phyloP scores from a whole-genome alignment of 2,329 filamentous ascomycete species.

The Ustulina deusta region DNA sequence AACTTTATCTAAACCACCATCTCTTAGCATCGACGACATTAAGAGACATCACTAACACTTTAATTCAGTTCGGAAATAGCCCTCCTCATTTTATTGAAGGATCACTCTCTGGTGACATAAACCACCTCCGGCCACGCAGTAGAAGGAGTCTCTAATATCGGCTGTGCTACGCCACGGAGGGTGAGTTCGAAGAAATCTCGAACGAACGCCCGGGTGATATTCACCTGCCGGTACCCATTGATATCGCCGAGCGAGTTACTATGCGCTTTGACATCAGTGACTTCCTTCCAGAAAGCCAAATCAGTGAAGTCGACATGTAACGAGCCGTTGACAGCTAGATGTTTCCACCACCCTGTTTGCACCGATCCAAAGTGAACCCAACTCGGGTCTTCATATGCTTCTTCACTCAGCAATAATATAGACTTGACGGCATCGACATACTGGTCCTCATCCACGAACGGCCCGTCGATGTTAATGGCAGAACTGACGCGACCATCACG shows the following conservation, averaged over 20 bases:
- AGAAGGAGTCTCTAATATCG: conserved; percentile 24
- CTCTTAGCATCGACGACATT: no score
- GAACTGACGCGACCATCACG: conserved; percentile 33
- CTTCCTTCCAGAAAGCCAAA: conserved; percentile 37
- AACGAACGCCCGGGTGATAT: conserved; percentile 16
- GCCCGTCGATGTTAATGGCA: conserved; percentile 44
- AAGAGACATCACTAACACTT: no score
- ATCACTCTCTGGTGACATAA: conserved; percentile 6
- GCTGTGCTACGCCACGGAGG: not conserved
- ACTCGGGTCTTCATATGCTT: conserved; percentile 2
- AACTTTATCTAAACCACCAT: no score
- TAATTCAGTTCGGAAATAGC: not conserved
- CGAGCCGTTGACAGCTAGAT: conserved; percentile 32
- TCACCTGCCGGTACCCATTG: conserved; percentile 22
- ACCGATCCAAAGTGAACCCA: conserved; percentile 35
- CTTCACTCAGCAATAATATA: conserved; percentile 35
- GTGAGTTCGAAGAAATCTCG: conserved; percentile 29
- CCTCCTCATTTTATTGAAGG: not conserved
- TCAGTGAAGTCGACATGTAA: conserved; percentile 41
- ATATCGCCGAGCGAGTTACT: conserved; percentile 24
- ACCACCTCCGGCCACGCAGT: conserved; percentile 22
- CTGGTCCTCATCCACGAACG: conserved; percentile 21
- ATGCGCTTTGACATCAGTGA: conserved; percentile 7
- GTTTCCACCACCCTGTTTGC: conserved; percentile 39
- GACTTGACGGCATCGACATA: conserved; percentile 38